These are phyloP conservation scores for Calamus simplicifolius DNA, from an alignment of 176 grass and related monocot species.

Conservation along the genomic window DNA sequence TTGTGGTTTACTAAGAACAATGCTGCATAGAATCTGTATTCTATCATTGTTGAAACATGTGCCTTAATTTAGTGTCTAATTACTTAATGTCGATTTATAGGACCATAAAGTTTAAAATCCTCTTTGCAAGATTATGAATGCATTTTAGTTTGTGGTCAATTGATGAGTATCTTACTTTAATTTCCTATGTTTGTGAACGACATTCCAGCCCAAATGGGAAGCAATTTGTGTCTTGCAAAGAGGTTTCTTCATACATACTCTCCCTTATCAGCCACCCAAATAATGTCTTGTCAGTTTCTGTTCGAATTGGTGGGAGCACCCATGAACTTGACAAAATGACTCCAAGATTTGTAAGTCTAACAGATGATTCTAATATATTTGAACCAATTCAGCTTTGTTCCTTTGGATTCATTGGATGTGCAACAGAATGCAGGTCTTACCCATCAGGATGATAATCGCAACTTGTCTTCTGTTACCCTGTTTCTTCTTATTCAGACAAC, in stretches of 20 bases:
- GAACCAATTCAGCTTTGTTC: constrained; percentile 8
- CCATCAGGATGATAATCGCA: constrained; percentile 27
- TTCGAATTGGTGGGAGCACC: constrained; percentile 26
- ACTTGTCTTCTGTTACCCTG: constrained; percentile 17
- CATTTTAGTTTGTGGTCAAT: constrained; percentile 5
- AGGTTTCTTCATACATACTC: constrained; percentile 79
- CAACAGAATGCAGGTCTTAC: constrained; percentile 39
- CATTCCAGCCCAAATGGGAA: constrained; percentile 73
- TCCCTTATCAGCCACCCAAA: constrained; percentile 70
- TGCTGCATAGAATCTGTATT: too few relatives aligned
- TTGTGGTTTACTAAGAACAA: too few relatives aligned
- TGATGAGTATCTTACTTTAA: neutral
- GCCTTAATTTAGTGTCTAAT: too few relatives aligned
- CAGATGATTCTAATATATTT: constrained; percentile 24
- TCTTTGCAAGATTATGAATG: too few relatives aligned
- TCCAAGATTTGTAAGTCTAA: constrained; percentile 58
- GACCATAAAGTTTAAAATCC: too few relatives aligned
- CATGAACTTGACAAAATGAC: constrained; percentile 20
- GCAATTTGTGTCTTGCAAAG: constrained; percentile 67
- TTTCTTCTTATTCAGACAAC: constrained; percentile 16
- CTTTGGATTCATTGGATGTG: constrained; percentile 18
- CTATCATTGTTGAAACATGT: too few relatives aligned
- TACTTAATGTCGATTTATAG: too few relatives aligned
- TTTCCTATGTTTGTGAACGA: too few relatives aligned
- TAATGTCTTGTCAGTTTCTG: constrained; percentile 17